These are phyloP conservation scores for Schizosaccharomyces lindneri DNA, from an alignment of 805 yeast genomes.

Conservation along the genomic window DNA sequence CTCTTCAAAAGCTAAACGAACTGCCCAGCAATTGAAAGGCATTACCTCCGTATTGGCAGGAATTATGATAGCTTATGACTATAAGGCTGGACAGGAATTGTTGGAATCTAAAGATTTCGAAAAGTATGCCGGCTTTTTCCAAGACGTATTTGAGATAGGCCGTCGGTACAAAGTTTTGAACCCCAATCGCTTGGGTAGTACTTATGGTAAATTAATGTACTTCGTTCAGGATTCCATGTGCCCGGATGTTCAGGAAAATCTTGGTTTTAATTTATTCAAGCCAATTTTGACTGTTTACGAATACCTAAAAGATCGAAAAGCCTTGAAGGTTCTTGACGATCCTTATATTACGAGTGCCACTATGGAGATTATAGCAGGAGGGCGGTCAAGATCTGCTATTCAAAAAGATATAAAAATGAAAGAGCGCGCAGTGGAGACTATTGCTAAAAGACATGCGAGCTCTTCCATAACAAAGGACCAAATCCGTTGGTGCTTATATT, in stretches of 20 bases:
- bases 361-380: constrained; percentile 36
- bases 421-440: constrained; percentile 40
- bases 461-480: constrained; percentile 27
- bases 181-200: constrained; percentile 57
- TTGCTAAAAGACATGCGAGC: constrained; percentile 25
- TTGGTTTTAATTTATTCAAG: constrained; percentile 54
- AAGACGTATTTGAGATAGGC: constrained; percentile 49
- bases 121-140: constrained; percentile 50
- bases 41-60: constrained; percentile 62
- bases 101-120: constrained; percentile 41
- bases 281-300: constrained; percentile 41
- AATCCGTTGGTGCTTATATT: constrained; percentile 45
- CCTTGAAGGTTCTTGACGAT: constrained; percentile 27
- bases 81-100: constrained; percentile 41
- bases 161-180: constrained; percentile 64
- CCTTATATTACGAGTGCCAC: constrained; percentile 37
- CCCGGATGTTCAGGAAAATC: constrained; percentile 40
- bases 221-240: constrained; percentile 57
- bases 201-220: constrained; percentile 55
- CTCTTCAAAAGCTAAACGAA: constrained; percentile 42
- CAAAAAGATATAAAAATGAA: constrained; percentile 37
- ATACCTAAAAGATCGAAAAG: constrained; percentile 20
- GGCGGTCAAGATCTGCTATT: constrained; percentile 28
- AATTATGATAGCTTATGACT: constrained; percentile 48
- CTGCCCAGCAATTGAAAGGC: constrained; percentile 45